A percentile compares a stretch with the other conserved stretches of the same genome.
Conservation (phyloP, 2,329 filamentous ascomycete species). For the Claviceps digitariae region DNA sequence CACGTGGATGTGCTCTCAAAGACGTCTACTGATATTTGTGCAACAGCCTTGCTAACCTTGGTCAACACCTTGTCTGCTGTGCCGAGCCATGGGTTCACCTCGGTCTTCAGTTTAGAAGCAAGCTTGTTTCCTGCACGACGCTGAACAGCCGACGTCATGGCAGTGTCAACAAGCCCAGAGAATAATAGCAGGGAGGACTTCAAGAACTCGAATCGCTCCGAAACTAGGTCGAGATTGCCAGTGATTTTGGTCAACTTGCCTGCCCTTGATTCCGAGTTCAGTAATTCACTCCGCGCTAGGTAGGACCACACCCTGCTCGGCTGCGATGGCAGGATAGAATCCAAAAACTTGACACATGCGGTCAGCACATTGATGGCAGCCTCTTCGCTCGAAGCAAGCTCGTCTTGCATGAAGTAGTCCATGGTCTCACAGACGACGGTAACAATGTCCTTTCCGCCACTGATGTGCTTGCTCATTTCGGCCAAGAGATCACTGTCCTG, state of each 20-base stretch:
- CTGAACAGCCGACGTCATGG: conserved; percentile 54
- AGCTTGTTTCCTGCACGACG: conserved; percentile 44
- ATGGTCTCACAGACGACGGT: conserved; percentile 74
- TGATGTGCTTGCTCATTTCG: conserved; percentile 39
- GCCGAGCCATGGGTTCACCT: conserved; percentile 48
- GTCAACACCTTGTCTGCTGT: conserved; percentile 67
- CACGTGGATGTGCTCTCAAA: conserved; percentile 78
- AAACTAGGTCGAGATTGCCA: conserved; percentile 67
- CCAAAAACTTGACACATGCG: conserved; percentile 68
- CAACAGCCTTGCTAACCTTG: conserved; percentile 57
- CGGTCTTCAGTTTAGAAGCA: conserved; percentile 29
- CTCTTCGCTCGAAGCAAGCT: conserved; percentile 42
- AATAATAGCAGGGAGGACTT: conserved; percentile 62
- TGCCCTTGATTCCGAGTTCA: conserved; percentile 62
- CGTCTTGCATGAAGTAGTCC: conserved; percentile 53
- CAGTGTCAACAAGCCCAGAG: conserved; percentile 60
- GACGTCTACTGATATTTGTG: conserved; percentile 64
- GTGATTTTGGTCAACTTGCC: conserved; percentile 68
- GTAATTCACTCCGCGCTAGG: conserved; percentile 64
- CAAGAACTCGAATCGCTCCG: conserved; percentile 65
- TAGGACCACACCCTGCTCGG: conserved; percentile 86
- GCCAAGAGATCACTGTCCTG: conserved; percentile 34
- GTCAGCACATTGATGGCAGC: conserved; percentile 51
- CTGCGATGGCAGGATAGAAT: conserved; percentile 56
- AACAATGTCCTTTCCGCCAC: conserved; percentile 59